Percentiles rank a stretch among this genome's conserved stretches.
phyloP scores from a whole-genome alignment of 1,284 basidiomycete species.

The Trichosporon ovoides region DNA sequence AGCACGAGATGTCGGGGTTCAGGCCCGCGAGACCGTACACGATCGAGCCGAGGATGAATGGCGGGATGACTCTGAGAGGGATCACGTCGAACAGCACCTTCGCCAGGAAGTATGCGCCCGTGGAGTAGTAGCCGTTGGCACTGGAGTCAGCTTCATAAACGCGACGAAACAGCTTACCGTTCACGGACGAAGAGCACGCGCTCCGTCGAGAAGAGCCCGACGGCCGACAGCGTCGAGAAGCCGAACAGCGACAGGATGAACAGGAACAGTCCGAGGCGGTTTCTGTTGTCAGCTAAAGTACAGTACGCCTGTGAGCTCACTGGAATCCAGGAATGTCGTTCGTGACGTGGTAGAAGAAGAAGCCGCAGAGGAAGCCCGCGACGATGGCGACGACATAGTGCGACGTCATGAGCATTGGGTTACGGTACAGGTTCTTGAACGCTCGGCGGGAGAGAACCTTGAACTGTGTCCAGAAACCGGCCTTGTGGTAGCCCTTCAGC shows the following conservation, averaged over 20 bases:
- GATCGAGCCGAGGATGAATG: constrained; percentile 88
- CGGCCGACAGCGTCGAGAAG: constrained; percentile 87
- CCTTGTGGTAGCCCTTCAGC: constrained; percentile 72
- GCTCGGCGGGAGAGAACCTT: constrained; percentile 85
- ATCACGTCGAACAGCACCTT: constrained; percentile 96
- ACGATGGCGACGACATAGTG: constrained; percentile 82
- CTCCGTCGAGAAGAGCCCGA: constrained; percentile 89
- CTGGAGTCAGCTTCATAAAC: constrained; percentile 55
- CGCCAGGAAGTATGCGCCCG: constrained; percentile 90
- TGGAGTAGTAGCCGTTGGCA: constrained; percentile 93
- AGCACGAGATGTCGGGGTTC: constrained; percentile 77
- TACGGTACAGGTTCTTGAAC: constrained; percentile 95
- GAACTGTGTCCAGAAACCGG: constrained; percentile 83
- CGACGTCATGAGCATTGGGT: constrained; percentile 81
- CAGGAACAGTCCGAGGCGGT: constrained; percentile 78
- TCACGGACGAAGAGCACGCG: constrained; percentile 94
- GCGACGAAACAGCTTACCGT: constrained; percentile 66
- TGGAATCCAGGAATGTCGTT: constrained; percentile 94
- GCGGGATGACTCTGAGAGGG: constrained; percentile 87
- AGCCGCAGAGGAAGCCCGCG: constrained; percentile 63
- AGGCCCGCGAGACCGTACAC: constrained; percentile 90
- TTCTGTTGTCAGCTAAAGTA: constrained; percentile 26
- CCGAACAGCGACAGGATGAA: constrained; percentile 95
- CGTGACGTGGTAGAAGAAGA: constrained; percentile 53
- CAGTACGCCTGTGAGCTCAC: constrained; percentile 49